phyloP scores from a whole-genome alignment of 208 protist genomes.

The Eutreptiella sp. region DNA sequence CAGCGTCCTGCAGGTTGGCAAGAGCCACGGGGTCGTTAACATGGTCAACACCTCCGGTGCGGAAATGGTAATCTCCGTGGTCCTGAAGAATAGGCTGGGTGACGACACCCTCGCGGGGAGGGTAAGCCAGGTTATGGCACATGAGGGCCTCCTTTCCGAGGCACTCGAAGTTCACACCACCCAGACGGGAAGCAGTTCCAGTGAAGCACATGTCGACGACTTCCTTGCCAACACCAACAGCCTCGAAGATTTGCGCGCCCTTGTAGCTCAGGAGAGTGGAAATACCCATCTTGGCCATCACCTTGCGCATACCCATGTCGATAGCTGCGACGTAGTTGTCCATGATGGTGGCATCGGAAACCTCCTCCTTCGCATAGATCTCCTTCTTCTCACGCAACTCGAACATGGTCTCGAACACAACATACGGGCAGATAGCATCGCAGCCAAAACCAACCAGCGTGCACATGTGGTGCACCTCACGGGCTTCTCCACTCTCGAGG shows the following conservation, averaged over 20 bases:
- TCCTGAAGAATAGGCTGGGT: constrained; percentile 28
- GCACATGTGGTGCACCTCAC: constrained; percentile 59
- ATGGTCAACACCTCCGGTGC: constrained; percentile 44
- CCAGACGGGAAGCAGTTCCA: constrained; percentile 50
- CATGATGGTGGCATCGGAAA: constrained; percentile 2
- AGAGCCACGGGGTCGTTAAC: constrained; percentile 43
- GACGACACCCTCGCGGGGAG: neutral
- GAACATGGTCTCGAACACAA: constrained; percentile 41
- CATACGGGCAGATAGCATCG: constrained; percentile 62
- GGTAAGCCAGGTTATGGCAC: constrained; percentile 29
- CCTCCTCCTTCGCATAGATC: constrained; percentile 1
- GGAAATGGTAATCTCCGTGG: constrained; percentile 47
- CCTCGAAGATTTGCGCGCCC: constrained; percentile 76
- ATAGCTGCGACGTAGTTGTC: constrained; percentile 44
- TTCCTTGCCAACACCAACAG: constrained; percentile 50
- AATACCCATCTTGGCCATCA: constrained; percentile 71
- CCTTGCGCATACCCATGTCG: constrained; percentile 60
- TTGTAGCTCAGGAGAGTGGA: constrained; percentile 65
- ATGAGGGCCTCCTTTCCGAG: constrained; percentile 31
- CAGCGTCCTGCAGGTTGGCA: constrained; percentile 46
- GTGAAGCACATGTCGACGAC: constrained; percentile 58
- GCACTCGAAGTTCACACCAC: constrained; percentile 40
- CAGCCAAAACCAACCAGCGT: constrained; percentile 62
- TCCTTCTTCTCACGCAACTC: constrained; percentile 24
- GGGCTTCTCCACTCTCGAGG: constrained; percentile 50